A percentile compares a stretch with the other conserved stretches of the same genome.
phyloP scores from a whole-genome alignment of 352 stramenopile genomes.

The Globisporangium radiosum region DNA sequence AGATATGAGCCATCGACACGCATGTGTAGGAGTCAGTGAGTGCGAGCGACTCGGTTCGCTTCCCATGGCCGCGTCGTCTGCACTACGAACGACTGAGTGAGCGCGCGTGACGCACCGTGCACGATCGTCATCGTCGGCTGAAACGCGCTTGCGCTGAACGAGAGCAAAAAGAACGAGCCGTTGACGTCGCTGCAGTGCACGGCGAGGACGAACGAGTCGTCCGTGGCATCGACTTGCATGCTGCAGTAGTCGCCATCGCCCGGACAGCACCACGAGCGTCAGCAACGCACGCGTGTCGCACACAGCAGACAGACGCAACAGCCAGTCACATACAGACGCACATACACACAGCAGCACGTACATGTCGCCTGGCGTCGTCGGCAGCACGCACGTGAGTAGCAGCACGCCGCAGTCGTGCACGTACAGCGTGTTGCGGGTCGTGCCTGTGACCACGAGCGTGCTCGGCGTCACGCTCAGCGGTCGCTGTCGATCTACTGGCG shows the following conservation, averaged over 20 bases:
- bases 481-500: too few species aligned
- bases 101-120: slow-evolving; percentile 24
- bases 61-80: too few species aligned
- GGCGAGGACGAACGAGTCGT: slow-evolving; percentile 12
- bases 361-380: slow-evolving; percentile 31
- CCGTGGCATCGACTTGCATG: slow-evolving; percentile 6
- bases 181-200: slow-evolving; percentile 40
- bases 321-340: not conserved
- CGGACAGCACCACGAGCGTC: not conserved
- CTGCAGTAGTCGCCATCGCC: too few species aligned
- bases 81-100: not conserved
- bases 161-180: slow-evolving; percentile 46
- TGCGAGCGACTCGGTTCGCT: not conserved
- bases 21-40: not conserved
- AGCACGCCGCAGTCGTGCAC: slow-evolving; percentile 39
- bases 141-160: slow-evolving; percentile 24
- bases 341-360: slow-evolving; percentile 16
- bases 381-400: slow-evolving; percentile 38
- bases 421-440: slow-evolving; percentile 35
- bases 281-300: not conserved
- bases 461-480: slow-evolving; percentile 13
- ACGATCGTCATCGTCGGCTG: slow-evolving; percentile 33
- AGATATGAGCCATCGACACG: not conserved
- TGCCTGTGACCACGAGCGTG: slow-evolving; percentile 37
- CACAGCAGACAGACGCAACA: slow-evolving; percentile 2